Percentiles rank a stretch among this genome's conserved stretches.
phyloP scores from a whole-genome alignment of 257 asterid genomes.

The Solanum piurae region DNA sequence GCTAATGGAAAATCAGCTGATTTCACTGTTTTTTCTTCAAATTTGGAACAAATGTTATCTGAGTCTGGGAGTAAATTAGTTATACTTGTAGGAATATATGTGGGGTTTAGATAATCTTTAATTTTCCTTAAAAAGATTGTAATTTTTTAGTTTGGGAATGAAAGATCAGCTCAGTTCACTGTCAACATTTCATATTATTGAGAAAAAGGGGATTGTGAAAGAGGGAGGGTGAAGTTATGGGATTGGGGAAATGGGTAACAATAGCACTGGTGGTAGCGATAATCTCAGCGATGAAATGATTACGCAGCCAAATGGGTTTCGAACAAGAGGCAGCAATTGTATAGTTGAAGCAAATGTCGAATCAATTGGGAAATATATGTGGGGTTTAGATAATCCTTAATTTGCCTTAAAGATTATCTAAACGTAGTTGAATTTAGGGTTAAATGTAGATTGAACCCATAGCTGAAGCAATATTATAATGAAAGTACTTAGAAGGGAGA shows the following conservation, averaged over 20 bases:
- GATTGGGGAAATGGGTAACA: constrained; percentile 23
- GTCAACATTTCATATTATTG: neutral
- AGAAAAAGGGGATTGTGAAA: neutral
- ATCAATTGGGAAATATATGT: neutral
- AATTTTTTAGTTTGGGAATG: neutral
- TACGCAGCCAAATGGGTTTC: constrained; percentile 33
- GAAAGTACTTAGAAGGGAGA: neutral
- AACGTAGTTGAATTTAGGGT: neutral
- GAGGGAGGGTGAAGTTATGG: constrained; percentile 2
- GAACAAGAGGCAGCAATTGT: constrained; percentile 19
- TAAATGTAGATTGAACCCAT: neutral
- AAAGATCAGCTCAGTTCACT: neutral
- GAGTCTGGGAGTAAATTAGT: neutral
- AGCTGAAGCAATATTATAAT: neutral
- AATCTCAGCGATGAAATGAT: constrained; percentile 14
- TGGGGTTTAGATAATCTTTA: neutral
- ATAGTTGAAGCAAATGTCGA: neutral
- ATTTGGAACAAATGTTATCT: neutral
- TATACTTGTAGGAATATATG: neutral
- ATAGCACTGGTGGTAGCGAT: constrained; percentile 30
- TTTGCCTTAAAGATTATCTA: neutral
- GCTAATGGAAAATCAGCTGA: neutral
- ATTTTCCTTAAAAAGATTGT: neutral
- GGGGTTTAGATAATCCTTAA: neutral
- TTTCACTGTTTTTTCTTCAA: neutral